Evolutionary conservation across 495 filamentous ascomycete species (phyloP).

Genomic region (Oidiodendron maius): DNA sequence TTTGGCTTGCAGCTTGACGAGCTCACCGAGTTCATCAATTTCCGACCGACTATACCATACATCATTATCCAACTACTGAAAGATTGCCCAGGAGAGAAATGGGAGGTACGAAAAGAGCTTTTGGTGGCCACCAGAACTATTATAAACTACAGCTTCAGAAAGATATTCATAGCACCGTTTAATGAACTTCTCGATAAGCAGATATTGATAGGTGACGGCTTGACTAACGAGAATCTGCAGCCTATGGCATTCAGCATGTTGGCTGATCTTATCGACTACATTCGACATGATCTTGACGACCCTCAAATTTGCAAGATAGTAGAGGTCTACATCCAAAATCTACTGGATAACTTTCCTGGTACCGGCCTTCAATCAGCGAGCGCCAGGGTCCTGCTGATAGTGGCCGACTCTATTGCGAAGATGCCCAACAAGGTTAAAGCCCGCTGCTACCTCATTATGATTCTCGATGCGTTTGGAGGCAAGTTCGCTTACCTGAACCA

Average conservation of each 20-base stretch:
- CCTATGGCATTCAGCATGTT: slow-evolving; percentile 98
- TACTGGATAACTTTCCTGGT: slow-evolving; percentile 93
- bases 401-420: slow-evolving; percentile 94
- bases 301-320: slow-evolving; percentile 93
- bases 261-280: slow-evolving; percentile 95
- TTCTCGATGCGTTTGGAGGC: slow-evolving; percentile 92
- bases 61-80: slow-evolving; percentile 92
- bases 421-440: slow-evolving; percentile 87
- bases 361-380: slow-evolving; percentile 99
- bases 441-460: slow-evolving; percentile 93
- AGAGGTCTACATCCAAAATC: slow-evolving; percentile 92
- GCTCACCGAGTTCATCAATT: no score
- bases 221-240: slow-evolving; percentile 93
- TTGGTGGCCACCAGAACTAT: slow-evolving; percentile 95
- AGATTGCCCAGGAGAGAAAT: slow-evolving; percentile 92
- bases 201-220: slow-evolving; percentile 88
- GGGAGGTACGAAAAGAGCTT: slow-evolving; percentile 86
- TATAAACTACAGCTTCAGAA: slow-evolving; percentile 97
- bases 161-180: slow-evolving; percentile 91
- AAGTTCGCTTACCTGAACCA: slow-evolving; percentile 98
- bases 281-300: slow-evolving; percentile 73
- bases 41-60: slow-evolving; percentile 77
- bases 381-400: slow-evolving; percentile 90
- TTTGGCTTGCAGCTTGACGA: slow-evolving; percentile 81
- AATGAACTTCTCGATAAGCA: slow-evolving; percentile 91